Conservation (phyloP, 1,284 basidiomycete genomes). For the Cerrena zonata region DNA sequence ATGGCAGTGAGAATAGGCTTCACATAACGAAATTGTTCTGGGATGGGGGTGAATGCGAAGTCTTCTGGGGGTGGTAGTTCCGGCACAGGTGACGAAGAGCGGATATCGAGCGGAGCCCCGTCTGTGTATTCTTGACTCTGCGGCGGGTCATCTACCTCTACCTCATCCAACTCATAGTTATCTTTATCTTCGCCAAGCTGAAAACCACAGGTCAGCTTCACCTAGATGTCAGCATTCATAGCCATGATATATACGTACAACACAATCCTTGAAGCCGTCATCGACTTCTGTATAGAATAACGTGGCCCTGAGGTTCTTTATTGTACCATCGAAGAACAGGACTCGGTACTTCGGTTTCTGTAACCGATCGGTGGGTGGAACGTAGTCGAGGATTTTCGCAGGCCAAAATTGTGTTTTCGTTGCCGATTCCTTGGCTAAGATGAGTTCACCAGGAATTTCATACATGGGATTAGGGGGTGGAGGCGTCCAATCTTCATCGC, state of each 20-base stretch:
- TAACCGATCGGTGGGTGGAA: conserved; percentile 35
- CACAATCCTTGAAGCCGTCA: conserved; percentile 52
- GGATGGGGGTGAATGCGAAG: conserved; percentile 41
- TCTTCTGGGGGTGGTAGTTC: conserved; percentile 33
- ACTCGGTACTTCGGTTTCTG: conserved; percentile 42
- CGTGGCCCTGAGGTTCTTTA: conserved; percentile 36
- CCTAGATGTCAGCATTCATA: too few relatives aligned
- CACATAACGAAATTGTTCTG: conserved; percentile 56
- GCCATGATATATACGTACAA: conserved; percentile 22
- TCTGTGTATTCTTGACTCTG: conserved; percentile 17
- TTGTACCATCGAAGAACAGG: conserved; percentile 48
- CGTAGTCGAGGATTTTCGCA: conserved; percentile 50
- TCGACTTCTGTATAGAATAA: conserved; percentile 55
- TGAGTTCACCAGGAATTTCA: conserved; percentile 58
- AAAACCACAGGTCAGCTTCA: too few relatives aligned
- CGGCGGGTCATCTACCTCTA: conserved; percentile 31
- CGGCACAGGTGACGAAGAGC: conserved; percentile 33
- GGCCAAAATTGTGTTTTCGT: conserved; percentile 53
- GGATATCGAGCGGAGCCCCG: conserved; percentile 23
- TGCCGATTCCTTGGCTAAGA: conserved; percentile 46
- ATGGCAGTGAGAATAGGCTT: conserved; percentile 58
- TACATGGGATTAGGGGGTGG: conserved; percentile 43
- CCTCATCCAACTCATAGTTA: conserved; percentile 38
- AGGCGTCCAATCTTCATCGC: conserved; percentile 29
- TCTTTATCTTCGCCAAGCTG: conserved; percentile 55